A percentile compares a stretch with the other conserved stretches of the same genome.
These are phyloP conservation scores for Coemansia sp. DNA, from an alignment of 192 early-diverging fungal genomes.

Conservation along the genomic window DNA sequence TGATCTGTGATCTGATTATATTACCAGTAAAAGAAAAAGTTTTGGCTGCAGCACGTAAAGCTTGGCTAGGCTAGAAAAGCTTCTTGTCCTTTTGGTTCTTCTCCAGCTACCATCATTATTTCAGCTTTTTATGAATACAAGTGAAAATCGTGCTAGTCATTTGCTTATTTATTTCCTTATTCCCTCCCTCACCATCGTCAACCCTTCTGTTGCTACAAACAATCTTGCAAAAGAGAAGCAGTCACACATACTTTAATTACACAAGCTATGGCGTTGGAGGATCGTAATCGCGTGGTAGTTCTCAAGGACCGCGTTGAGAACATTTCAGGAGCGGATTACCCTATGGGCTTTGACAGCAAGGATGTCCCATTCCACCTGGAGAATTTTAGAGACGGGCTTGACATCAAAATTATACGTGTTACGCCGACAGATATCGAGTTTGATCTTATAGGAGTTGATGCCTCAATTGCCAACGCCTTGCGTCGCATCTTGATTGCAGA, in stretches of 20 bases:
- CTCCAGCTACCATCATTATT: too few relatives aligned
- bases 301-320: conserved; percentile 54
- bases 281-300: conserved; percentile 54
- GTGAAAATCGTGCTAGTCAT: too few relatives aligned
- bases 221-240: neutral
- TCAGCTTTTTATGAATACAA: too few relatives aligned
- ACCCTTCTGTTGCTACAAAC: too few relatives aligned
- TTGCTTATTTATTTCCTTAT: neutral
- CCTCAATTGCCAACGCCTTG: conserved; percentile 92
- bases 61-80: too few relatives aligned
- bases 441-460: conserved; percentile 92
- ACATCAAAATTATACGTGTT: conserved; percentile 41
- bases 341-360: conserved; percentile 34
- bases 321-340: conserved; percentile 50
- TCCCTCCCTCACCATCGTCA: too few relatives aligned
- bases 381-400: conserved; percentile 35
- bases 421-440: conserved; percentile 81
- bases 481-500: conserved; percentile 92
- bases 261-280: conserved; percentile 38
- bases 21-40: neutral
- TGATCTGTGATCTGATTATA: conserved; percentile 2
- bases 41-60: too few relatives aligned
- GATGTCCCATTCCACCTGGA: conserved; percentile 30
- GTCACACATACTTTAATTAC: neutral
- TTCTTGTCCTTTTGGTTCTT: too few relatives aligned